Evolutionary conservation across 2,329 filamentous ascomycete genomes (phyloP).

Genomic region (Aspergillus vadensis): DNA sequence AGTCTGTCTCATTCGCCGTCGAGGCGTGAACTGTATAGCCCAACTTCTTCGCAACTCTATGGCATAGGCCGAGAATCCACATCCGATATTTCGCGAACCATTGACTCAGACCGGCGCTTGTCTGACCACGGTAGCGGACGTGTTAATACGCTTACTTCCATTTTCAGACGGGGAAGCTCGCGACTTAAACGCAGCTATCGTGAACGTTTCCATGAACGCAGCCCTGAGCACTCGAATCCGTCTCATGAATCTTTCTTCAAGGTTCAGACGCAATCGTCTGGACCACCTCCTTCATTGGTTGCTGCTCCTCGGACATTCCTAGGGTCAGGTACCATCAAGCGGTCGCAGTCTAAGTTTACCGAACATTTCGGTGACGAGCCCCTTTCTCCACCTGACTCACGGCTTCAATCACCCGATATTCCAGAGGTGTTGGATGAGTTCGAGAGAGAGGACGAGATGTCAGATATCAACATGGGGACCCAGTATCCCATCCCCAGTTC

Average conservation of each 20-base stretch:
- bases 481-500: constrained; percentile 29
- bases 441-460: constrained; percentile 14
- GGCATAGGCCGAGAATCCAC: constrained; percentile 54
- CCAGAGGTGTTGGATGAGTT: constrained; percentile 36
- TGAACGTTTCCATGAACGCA: constrained; percentile 51
- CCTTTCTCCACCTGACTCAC: constrained; percentile 80
- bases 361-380: constrained; percentile 89
- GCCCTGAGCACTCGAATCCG: constrained; percentile 87
- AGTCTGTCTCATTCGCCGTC: constrained; percentile 47
- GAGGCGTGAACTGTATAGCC: constrained; percentile 50
- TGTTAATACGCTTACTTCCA: constrained; percentile 64
- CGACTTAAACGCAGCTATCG: constrained; percentile 58
- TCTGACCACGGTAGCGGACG: constrained; percentile 56
- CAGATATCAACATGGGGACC: constrained; percentile 16
- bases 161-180: constrained; percentile 69
- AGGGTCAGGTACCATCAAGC: constrained; percentile 64
- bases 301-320: constrained; percentile 46
- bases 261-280: constrained; percentile 54
- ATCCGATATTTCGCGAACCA: constrained; percentile 55
- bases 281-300: constrained; percentile 38
- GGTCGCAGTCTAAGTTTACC: constrained; percentile 86
- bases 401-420: constrained; percentile 74
- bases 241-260: constrained; percentile 81
- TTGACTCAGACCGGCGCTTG: constrained; percentile 55
- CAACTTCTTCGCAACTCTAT: constrained; percentile 57